Evolutionary conservation across 768 basidiomycete species (phyloP).

Genomic region (Mycena sanguinolenta): DNA sequence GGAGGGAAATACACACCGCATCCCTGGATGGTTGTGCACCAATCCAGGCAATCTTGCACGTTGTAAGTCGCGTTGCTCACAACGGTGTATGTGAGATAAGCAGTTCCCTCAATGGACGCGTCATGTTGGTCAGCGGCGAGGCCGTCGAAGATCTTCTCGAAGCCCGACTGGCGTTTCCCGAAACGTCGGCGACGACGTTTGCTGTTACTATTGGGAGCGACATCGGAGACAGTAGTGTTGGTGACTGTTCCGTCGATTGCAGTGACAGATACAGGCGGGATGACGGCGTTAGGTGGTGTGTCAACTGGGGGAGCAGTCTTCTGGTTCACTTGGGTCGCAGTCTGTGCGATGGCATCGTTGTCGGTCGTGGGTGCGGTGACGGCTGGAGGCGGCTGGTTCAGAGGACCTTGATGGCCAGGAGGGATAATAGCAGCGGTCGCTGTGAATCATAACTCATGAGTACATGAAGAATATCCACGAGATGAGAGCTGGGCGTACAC

Average conservation of each 20-base stretch:
- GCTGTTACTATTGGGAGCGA: conserved; percentile 35
- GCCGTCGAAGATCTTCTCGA: conserved; percentile 52
- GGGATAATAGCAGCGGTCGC: conserved; percentile 42
- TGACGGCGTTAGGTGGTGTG: conserved; percentile 21
- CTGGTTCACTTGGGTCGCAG: conserved; percentile 26
- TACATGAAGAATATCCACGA: neutral
- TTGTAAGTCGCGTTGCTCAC: conserved; percentile 51
- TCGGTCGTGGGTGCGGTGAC: conserved; percentile 32
- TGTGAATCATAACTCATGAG: conserved; percentile 7
- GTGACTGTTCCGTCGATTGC: conserved; percentile 59
- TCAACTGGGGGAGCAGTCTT: conserved; percentile 15
- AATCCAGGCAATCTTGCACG: conserved; percentile 56
- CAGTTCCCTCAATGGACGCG: conserved; percentile 61
- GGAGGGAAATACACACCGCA: conserved; percentile 54
- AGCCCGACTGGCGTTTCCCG: conserved; percentile 37
- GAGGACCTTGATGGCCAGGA: conserved; percentile 40
- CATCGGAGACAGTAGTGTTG: conserved; percentile 34
- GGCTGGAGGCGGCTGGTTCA: conserved; percentile 36
- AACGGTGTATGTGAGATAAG: conserved; percentile 60
- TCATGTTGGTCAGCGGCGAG: conserved; percentile 50
- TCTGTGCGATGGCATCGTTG: conserved; percentile 18
- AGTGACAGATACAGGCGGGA: conserved; percentile 50
- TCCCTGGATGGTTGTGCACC: conserved; percentile 51
- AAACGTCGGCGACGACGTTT: conserved; percentile 18
- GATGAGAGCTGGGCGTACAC: neutral